These are phyloP conservation scores for Chenopodium quinoa DNA, from an alignment of 148 eudicot species.

Conservation along the genomic window DNA sequence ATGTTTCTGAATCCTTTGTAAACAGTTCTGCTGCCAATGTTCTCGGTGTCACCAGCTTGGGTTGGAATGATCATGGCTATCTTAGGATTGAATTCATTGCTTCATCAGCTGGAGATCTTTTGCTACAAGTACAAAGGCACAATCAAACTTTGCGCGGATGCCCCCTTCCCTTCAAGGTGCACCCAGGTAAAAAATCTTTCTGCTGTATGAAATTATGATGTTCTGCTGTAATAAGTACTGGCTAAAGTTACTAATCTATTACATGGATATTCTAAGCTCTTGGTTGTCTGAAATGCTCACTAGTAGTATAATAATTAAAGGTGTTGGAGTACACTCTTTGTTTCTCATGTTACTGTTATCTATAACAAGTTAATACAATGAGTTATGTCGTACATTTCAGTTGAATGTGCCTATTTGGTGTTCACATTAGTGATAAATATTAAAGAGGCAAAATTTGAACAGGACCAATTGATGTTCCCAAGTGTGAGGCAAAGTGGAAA, in stretches of 20 bases:
- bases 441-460: conserved; percentile 21
- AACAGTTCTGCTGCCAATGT: conserved; percentile 50
- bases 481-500: conserved; percentile 58
- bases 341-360: background rate
- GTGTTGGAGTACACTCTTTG: background rate
- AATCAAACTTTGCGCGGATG: conserved; percentile 64
- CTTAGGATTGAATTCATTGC: conserved; percentile 59
- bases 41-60: conserved; percentile 44
- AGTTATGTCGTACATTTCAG: background rate
- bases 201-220: background rate
- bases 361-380: background rate
- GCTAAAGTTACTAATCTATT: background rate
- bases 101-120: conserved; percentile 64
- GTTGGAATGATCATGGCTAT: conserved; percentile 60
- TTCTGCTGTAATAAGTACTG: background rate
- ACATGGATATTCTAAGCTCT: too few species aligned
- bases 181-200: conserved; percentile 30
- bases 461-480: conserved; percentile 65
- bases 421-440: background rate
- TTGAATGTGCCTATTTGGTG: background rate
- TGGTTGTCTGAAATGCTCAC: background rate
- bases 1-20: conserved; percentile 45
- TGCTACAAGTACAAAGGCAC: conserved; percentile 50
- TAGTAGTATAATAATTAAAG: background rate
- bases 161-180: conserved; percentile 71